Evolutionary conservation across 306 rosid species (phyloP), one percentile per base, ranked within the genome.

Genomic region (Pterocarpus santalinus): DNA sequence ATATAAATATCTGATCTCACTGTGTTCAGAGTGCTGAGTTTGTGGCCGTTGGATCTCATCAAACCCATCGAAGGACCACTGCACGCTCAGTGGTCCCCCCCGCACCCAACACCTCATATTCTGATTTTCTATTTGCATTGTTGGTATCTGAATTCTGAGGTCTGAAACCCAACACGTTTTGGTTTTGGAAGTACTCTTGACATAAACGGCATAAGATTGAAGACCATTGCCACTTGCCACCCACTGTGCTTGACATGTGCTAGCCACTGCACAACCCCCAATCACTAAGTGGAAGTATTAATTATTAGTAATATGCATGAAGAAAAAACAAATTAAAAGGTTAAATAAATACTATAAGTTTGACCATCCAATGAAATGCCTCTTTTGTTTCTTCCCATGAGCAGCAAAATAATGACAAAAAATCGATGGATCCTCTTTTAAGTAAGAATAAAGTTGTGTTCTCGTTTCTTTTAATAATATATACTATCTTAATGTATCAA

Each of bases 1-100:
- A 14, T 1, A 22, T 22, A 22, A 22, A 22, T 22, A 16, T 46
- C 39, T 44, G 73, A 67, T 67, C 17, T 49, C 61, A 49, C 30
- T 3, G 58, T 46, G 58, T 13, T 46, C 12, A 3, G 49, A 3
- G 4, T 1, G 60, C 2, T 8, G 16, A 17, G 30, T 6, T 73
- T 58, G 5, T 49, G 13, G n/a, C 53, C 55, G 55, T 73, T 57
- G 76, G 64, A 62, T 75, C 34, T 36, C 17, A 62, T 14, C 11
- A 6, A 5, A 28, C 34, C 51, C 28, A 47, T 65, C 65, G 65
- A 77, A 33, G 53, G 53, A 77, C 30, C 56, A 67, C 46, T 5
- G 68, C 82, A 78, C 58, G 68, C 82, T 58, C 8, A 8, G 57
- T 53, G 82, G 82, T 78, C 82, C 82, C 82, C 81, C 6, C 65